Conservation (phyloP, 768 basidiomycete species). For the Tylopilus sp. region DNA sequence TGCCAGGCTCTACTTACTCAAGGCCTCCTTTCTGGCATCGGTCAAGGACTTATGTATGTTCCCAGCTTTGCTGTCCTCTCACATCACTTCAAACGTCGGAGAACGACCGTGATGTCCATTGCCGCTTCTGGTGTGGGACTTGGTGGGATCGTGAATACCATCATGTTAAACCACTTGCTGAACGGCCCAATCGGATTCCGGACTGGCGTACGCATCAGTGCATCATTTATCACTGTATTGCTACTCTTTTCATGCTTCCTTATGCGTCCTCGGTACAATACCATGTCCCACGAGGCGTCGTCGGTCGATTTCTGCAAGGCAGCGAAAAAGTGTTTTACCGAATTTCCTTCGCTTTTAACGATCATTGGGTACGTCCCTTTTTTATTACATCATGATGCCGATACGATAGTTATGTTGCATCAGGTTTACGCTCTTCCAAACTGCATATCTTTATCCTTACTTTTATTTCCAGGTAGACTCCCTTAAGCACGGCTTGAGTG, state of each 20-base stretch:
- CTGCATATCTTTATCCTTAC: conserved; percentile 46
- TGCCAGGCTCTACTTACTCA: too few species aligned
- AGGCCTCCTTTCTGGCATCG: conserved; percentile 40
- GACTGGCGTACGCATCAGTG: conserved; percentile 38
- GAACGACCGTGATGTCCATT: conserved; percentile 44
- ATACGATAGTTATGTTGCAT: neutral
- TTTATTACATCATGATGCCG: neutral
- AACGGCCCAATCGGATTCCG: conserved; percentile 45
- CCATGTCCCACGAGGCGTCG: neutral
- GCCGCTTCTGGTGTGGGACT: conserved; percentile 46
- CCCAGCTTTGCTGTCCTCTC: conserved; percentile 41
- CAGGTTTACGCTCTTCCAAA: conserved; percentile 30
- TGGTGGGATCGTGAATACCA: conserved; percentile 55
- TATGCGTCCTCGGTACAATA: conserved; percentile 33
- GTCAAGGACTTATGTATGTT: conserved; percentile 42
- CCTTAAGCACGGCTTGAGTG: conserved; percentile 43
- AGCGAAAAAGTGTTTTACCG: conserved; percentile 19
- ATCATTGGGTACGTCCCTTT: conserved; percentile 16
- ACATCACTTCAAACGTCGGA: conserved; percentile 42
- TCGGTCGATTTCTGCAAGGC: conserved; percentile 17
- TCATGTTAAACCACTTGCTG: conserved; percentile 50
- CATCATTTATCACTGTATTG: conserved; percentile 35
- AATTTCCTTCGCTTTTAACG: conserved; percentile 25
- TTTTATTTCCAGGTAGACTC: conserved; percentile 60
- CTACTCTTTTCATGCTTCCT: conserved; percentile 38